phyloP scores from a whole-genome alignment of 2,329 filamentous ascomycete genomes.

The Neonectria magnoliae region DNA sequence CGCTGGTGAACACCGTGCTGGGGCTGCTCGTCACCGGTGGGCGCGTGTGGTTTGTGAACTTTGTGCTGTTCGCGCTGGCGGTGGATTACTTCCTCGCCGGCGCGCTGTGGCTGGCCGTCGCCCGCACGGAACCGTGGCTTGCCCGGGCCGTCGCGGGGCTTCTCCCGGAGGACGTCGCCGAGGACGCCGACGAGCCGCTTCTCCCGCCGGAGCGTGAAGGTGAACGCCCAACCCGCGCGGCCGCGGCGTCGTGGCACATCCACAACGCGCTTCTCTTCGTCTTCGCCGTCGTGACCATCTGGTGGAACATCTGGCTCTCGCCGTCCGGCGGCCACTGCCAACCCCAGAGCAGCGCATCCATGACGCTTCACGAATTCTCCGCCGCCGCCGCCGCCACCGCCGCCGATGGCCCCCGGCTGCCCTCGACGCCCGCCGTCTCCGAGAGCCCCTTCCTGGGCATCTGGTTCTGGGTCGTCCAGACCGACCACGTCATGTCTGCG shows the following conservation, averaged over 20 bases:
- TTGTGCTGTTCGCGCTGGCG: constrained; percentile 55
- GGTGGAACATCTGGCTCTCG: constrained; percentile 60
- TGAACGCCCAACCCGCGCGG: constrained; percentile 10
- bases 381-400: too few species aligned
- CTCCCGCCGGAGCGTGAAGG: constrained; percentile 25
- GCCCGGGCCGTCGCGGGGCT: constrained; percentile 37
- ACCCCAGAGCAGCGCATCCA: constrained; percentile 20
- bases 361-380: neutral
- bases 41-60: constrained; percentile 54
- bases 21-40: constrained; percentile 48
- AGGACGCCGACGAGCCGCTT: constrained; percentile 40
- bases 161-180: constrained; percentile 20
- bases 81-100: constrained; percentile 58
- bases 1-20: constrained; percentile 45
- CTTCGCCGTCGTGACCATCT: constrained; percentile 51
- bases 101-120: constrained; percentile 52
- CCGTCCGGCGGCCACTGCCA: constrained; percentile 51
- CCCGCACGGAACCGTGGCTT: constrained; percentile 48
- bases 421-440: constrained; percentile 25
- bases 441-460: constrained; percentile 45
- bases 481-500: constrained; percentile 47
- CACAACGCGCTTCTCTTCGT: constrained; percentile 51
- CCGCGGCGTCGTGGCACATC: constrained; percentile 51
- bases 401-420: neutral
- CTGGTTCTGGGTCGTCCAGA: constrained; percentile 53